phyloP scores from a whole-genome alignment of 768 basidiomycete genomes.

The Tremella yokohamensis region DNA sequence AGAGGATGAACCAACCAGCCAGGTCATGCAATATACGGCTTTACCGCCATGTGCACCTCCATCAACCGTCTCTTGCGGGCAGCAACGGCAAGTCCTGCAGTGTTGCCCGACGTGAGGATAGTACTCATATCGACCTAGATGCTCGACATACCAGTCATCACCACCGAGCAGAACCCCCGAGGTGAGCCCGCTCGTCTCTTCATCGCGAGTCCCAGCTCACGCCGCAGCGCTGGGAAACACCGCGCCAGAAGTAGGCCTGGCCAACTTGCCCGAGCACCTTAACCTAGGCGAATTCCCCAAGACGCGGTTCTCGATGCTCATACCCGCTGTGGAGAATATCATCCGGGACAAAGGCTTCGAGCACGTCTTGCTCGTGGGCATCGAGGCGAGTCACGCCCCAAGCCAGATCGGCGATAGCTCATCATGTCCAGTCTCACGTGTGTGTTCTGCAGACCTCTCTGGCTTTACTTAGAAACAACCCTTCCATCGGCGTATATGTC shows the following conservation, averaged over 20 bases:
- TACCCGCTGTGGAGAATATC: slow-evolving; percentile 61
- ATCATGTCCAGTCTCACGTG: slow-evolving; percentile 65
- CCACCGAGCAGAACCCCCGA: slow-evolving; percentile 78
- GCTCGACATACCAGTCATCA: slow-evolving; percentile 66
- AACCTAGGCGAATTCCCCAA: slow-evolving; percentile 60
- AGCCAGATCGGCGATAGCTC: background rate
- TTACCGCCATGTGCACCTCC: slow-evolving; percentile 66
- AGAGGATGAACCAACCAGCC: slow-evolving; percentile 23
- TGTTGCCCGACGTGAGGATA: too few species aligned
- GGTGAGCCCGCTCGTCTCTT: slow-evolving; percentile 53
- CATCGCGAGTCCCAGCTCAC: too few species aligned
- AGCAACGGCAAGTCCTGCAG: slow-evolving; percentile 60
- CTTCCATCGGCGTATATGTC: slow-evolving; percentile 58
- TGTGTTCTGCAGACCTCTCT: slow-evolving; percentile 82
- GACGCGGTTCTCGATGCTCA: slow-evolving; percentile 78
- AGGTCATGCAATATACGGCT: slow-evolving; percentile 61
- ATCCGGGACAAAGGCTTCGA: slow-evolving; percentile 58
- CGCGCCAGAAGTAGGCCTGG: slow-evolving; percentile 57
- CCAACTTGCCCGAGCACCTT: slow-evolving; percentile 49
- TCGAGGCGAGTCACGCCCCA: slow-evolving; percentile 62
- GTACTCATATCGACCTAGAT: slow-evolving; percentile 46
- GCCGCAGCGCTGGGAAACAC: slow-evolving; percentile 65
- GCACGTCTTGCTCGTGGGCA: slow-evolving; percentile 75
- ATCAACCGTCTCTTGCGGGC: slow-evolving; percentile 72
- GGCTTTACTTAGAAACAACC: slow-evolving; percentile 55